A percentile compares a stretch with the other conserved stretches of the same genome.
These are phyloP conservation scores for Phlegmacium glaucopus DNA, from an alignment of 768 basidiomycete species.

Conservation along the genomic window DNA sequence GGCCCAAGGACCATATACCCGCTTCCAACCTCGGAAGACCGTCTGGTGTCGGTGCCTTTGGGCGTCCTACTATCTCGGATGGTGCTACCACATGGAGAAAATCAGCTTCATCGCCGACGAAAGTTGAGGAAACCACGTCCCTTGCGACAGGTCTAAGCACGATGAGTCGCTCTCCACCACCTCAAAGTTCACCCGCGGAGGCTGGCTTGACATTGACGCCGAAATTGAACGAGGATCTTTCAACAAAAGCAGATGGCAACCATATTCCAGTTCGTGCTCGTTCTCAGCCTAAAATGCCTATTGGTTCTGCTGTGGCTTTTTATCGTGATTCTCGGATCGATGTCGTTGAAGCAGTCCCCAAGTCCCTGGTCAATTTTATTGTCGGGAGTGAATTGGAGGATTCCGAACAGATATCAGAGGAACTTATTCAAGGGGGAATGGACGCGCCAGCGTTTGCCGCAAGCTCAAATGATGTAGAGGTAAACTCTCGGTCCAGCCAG, in stretches of 20 bases:
- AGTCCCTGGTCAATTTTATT: slow-evolving; percentile 64
- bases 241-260: slow-evolving; percentile 27
- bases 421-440: neutral
- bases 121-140: slow-evolving; percentile 12
- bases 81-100: slow-evolving; percentile 45
- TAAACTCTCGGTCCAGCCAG: neutral
- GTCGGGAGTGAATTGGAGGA: slow-evolving; percentile 77
- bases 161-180: slow-evolving; percentile 66
- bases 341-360: slow-evolving; percentile 42
- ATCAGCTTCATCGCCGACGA: slow-evolving; percentile 19
- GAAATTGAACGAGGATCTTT: slow-evolving; percentile 28
- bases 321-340: slow-evolving; percentile 63
- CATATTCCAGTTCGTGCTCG: slow-evolving; percentile 37
- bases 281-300: slow-evolving; percentile 69
- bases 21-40: slow-evolving; percentile 18
- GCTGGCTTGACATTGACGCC: slow-evolving; percentile 28
- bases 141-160: slow-evolving; percentile 39
- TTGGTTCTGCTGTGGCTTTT: slow-evolving; percentile 69
- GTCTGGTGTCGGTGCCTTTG: slow-evolving; percentile 36
- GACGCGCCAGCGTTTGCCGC: neutral
- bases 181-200: slow-evolving; percentile 37
- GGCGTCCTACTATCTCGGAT: slow-evolving; percentile 39
- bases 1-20: slow-evolving; percentile 30
- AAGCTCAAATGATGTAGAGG: neutral
- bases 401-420: slow-evolving; percentile 18